Conservation (phyloP, 1,139 yeast species). For the Pichia kudriavzevii region DNA sequence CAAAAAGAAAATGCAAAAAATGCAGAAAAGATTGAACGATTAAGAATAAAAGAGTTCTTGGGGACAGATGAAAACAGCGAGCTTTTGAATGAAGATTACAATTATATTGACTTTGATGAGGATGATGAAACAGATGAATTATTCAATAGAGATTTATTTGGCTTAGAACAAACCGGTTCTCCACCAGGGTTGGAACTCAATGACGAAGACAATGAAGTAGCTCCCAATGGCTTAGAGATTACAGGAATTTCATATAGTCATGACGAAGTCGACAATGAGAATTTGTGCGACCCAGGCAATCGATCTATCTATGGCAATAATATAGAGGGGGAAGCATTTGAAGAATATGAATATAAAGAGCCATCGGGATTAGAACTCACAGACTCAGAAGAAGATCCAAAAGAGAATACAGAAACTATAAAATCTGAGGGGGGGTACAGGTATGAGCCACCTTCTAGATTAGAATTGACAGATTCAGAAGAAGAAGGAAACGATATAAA, state of each 20-base stretch:
- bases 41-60: slow-evolving; percentile 20
- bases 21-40: slow-evolving; percentile 13
- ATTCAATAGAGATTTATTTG: slow-evolving; percentile 33
- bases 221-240: too few relatives aligned
- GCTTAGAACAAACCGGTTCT: slow-evolving; percentile 3
- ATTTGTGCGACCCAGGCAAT: too few relatives aligned
- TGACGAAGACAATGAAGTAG: too few relatives aligned
- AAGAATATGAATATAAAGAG: neutral
- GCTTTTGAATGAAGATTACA: slow-evolving; percentile 35
- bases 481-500: neutral
- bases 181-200: too few relatives aligned
- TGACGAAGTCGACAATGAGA: too few relatives aligned
- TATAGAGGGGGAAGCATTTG: too few relatives aligned
- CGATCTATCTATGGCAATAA: too few relatives aligned
- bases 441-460: neutral
- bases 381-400: too few relatives aligned
- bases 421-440: slow-evolving; percentile 1
- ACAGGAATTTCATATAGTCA: too few relatives aligned
- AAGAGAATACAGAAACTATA: too few relatives aligned
- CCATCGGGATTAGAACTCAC: neutral
- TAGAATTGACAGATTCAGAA: slow-evolving; percentile 6
- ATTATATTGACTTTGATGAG: slow-evolving; percentile 34
- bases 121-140: slow-evolving; percentile 37
- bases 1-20: slow-evolving; percentile 21
- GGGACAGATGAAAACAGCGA: slow-evolving; percentile 31